Evolutionary conservation across 2,329 filamentous ascomycete species (phyloP).

Genomic region (Grosmannia penicillata): DNA sequence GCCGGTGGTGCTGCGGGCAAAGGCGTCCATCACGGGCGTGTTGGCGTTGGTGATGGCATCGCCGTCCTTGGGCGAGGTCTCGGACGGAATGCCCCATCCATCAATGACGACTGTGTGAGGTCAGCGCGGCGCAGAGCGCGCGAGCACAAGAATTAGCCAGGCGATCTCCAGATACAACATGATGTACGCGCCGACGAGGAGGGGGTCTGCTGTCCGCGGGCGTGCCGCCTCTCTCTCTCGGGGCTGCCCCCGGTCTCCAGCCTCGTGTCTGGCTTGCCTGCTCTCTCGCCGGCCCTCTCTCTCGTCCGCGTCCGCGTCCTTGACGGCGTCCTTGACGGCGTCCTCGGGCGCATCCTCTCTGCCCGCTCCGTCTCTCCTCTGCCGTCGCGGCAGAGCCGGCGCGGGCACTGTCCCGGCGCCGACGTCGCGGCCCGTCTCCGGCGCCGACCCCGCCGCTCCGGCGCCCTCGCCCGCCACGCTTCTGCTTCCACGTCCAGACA

Average conservation of each 20-base stretch:
- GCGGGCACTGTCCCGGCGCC: no score
- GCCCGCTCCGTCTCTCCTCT: constrained; percentile 37
- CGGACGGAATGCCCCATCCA: constrained; percentile 84
- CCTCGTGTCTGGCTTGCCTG: background rate
- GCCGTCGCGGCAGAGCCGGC: constrained; percentile 21
- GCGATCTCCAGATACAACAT: constrained; percentile 41
- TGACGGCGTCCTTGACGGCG: no score
- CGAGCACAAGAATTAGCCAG: constrained; percentile 43
- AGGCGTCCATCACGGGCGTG: constrained; percentile 88
- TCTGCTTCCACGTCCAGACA: background rate
- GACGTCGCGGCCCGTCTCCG: no score
- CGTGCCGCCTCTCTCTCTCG: background rate
- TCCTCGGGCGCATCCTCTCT: no score
- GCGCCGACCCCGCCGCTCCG: no score
- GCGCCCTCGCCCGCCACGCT: background rate
- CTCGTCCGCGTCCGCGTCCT: no score
- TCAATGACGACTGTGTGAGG: constrained; percentile 97
- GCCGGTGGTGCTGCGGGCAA: constrained; percentile 68
- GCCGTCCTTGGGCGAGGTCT: constrained; percentile 69
- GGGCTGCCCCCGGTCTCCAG: background rate
- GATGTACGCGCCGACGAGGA: constrained; percentile 34
- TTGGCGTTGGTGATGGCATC: constrained; percentile 91
- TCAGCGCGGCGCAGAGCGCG: constrained; percentile 16
- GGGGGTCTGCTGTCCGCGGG: constrained; percentile 13
- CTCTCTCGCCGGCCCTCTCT: background rate